Evolutionary conservation across 1,139 yeast species (phyloP), one percentile per base, ranked within the genome.

Genomic region (Saccharomycopsis hybrid): DNA sequence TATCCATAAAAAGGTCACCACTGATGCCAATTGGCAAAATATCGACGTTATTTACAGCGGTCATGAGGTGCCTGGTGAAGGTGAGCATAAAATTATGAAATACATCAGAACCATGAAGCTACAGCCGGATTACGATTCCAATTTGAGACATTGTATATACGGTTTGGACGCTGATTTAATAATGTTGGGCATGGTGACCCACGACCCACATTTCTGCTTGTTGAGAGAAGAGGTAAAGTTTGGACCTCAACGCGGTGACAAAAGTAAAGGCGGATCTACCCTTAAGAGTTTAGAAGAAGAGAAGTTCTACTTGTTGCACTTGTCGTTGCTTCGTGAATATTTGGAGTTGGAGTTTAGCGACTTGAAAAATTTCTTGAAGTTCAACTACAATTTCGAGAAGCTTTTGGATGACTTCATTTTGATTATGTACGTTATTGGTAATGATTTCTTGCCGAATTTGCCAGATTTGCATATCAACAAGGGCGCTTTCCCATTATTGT

Each of bases 51-150:
- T 94, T 39, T 79, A 94, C 56, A 85, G 95, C 51, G 99, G 96
- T 49, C 97, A 95, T 57, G 92, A 92, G 58, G 97, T 89, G n/a
- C 99, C 99, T 2, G 99, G 99, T 57, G 98, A 94, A 74, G 99
- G 99, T 65, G 98, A 94, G 70, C 98, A 92, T 70, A 92, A 92
- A 65, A 88, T 92, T 59, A 92, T 92, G 98, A 88, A 87, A 60
- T 94, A 82, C 62, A 88, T 94, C 56, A 78, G 98, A 66, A 74
- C 82, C 44, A 84, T 84, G 66, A 81, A 95, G 59, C 76, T 86
- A 11, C 86, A 82, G 58, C 78, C 82, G 1, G 76, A 75, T 46
- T 86, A 88, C 61, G 78, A 90, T 63, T 85, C 95, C 45, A 88
- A 92, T 63, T 80, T 92, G 25, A 80, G 92, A 62, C 99, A 94